These are phyloP conservation scores for Kodamaea laetipori DNA, from an alignment of 805 yeast species.

Conservation along the genomic window DNA sequence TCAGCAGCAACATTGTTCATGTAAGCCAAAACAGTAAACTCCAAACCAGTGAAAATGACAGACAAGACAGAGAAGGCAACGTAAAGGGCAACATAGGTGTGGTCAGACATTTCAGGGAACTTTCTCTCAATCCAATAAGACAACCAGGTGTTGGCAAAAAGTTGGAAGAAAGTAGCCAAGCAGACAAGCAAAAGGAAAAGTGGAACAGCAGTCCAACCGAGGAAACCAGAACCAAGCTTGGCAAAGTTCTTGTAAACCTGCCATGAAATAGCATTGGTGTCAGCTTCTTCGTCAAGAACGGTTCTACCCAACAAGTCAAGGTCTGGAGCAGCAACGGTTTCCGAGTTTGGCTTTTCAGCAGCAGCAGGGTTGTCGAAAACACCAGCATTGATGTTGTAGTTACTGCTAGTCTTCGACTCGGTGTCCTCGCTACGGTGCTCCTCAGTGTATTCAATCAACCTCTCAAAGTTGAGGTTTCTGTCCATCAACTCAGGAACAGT, in stretches of 20 bases:
- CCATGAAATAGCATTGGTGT: conserved; percentile 43
- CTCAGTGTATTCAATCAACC: conserved; percentile 50
- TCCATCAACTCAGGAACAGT: conserved; percentile 30
- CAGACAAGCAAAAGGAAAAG: conserved; percentile 34
- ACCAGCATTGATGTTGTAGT: conserved; percentile 13
- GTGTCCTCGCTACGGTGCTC: conserved; percentile 30
- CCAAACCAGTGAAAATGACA: conserved; percentile 40
- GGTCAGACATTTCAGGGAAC: conserved; percentile 29
- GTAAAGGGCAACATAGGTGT: conserved; percentile 38
- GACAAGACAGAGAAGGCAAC: conserved; percentile 39
- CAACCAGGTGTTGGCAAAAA: conserved; percentile 49
- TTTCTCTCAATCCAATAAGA: conserved; percentile 43
- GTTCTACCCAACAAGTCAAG: conserved; percentile 29
- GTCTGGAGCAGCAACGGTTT: conserved; percentile 7
- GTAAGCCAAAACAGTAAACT: conserved; percentile 44
- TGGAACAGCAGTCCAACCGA: conserved; percentile 37
- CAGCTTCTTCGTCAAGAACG: conserved; percentile 38
- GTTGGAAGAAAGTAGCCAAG: conserved; percentile 41
- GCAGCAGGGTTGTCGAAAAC: neutral
- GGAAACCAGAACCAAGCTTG: conserved; percentile 39
- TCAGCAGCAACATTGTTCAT: conserved; percentile 43
- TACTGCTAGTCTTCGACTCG: conserved; percentile 23
- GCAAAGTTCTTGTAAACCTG: conserved; percentile 40
- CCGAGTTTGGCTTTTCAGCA: conserved; percentile 10
- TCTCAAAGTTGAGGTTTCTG: conserved; percentile 49